Base-by-base conservation (phyloP, 805 yeast species). In the Helenozyma rhizophorensis region DNA sequence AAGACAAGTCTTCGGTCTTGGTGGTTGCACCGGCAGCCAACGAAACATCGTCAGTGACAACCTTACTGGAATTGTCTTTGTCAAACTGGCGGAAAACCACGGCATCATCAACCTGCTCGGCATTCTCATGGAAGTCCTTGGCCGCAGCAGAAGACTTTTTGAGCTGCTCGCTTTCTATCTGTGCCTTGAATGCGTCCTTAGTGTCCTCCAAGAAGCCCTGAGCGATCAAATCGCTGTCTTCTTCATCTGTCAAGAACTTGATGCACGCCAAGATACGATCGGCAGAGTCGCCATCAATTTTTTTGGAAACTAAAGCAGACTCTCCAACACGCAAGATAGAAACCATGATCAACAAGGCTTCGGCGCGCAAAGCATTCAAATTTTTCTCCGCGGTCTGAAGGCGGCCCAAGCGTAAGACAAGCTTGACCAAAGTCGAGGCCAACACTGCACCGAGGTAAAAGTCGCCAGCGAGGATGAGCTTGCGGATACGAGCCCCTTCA, bases 221-320 rank as follows among this genome's bases (percentile, higher is more conserved):
- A 42, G 81, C 80, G 38, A 75, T 75, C 32, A 66, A 58, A 32
- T 69, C 68, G 18, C 60, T 54, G 26, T 72, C 71, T 36, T 76
- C 69, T 24, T 78, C 80, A 41, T 83, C 90, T 34, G 82, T 71
- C 48, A 94, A 71, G 38, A 83, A 78, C 48, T 84, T 79, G 49
- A 93, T 76, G 55, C 90, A 89, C n/a, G 90, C 72, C 59, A 88
- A 68, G 36, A 93, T 81, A 65, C 97, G 78, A 64, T 93, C 98
- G n/a, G 83, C 78, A 2, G 97, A 85, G 62, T 94, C 99, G 64
- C 93, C 98, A 54, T 93, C 97, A 42, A 90, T 88, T 50, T 77
- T 76, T 54, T 81, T 79, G 42, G 77, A 70, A 15, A 77, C 90
- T 36, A 72, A 66, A 12, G 72, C 59, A 9, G 93, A 75, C 47